These are phyloP conservation scores for Clonostachys chloroleuca DNA, from an alignment of 2,329 filamentous ascomycete species.

Conservation along the genomic window DNA sequence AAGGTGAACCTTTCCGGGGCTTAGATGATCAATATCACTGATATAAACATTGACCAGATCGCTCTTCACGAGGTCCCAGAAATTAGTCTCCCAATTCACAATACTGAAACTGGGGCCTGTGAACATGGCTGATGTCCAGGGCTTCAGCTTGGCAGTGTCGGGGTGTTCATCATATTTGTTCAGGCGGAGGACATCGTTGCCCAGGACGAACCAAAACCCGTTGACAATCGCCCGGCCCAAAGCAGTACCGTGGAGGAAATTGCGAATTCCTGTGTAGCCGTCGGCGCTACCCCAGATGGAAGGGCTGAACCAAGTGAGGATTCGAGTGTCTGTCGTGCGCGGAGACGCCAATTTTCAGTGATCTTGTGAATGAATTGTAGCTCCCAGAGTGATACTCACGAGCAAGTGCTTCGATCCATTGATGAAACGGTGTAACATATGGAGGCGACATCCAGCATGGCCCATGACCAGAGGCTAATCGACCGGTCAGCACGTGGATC, in stretches of 20 bases:
- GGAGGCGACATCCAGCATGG: constrained; percentile 49
- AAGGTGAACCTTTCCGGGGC: constrained; percentile 30
- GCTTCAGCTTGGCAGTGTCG: constrained; percentile 31
- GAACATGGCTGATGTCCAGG: constrained; percentile 32
- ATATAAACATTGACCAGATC: constrained; percentile 42
- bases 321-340: neutral
- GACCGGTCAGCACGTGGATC: neutral
- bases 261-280: constrained; percentile 40
- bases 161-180: constrained; percentile 40
- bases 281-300: constrained; percentile 59
- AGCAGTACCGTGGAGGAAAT: constrained; percentile 44
- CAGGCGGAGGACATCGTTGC: constrained; percentile 36
- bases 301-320: constrained; percentile 53
- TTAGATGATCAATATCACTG: constrained; percentile 37
- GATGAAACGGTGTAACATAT: constrained; percentile 57
- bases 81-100: constrained; percentile 43
- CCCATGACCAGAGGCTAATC: constrained; percentile 37
- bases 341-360: no score
- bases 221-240: constrained; percentile 41
- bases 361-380: no score
- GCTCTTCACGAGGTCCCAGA: constrained; percentile 40
- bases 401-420: constrained; percentile 53
- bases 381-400: constrained; percentile 9
- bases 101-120: constrained; percentile 47
- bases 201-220: constrained; percentile 43